A percentile compares a stretch with the other conserved stretches of the same genome.
Conservation (phyloP, 768 basidiomycete species). For the Leccinum aurantiacum region DNA sequence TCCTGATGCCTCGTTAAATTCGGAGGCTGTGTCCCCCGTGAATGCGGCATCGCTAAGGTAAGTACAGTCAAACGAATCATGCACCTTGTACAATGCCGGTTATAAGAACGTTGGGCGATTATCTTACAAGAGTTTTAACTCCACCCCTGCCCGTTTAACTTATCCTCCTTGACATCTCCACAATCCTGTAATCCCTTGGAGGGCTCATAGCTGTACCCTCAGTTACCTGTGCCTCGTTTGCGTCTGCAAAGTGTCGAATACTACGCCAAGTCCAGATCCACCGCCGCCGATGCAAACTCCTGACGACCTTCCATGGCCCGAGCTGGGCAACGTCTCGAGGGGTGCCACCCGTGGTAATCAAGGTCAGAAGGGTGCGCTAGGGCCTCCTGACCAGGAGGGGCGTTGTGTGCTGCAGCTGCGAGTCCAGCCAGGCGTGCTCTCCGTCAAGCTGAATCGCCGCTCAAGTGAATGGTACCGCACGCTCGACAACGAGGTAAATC, state of each 20-base stretch:
- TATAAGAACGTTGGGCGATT: slow-evolving; percentile 37
- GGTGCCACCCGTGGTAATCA: slow-evolving; percentile 84
- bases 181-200: slow-evolving; percentile 13
- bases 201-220: slow-evolving; percentile 16
- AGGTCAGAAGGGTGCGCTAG: slow-evolving; percentile 79
- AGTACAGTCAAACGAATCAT: slow-evolving; percentile 22
- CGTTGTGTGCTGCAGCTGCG: slow-evolving; percentile 76
- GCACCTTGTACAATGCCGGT: slow-evolving; percentile 33
- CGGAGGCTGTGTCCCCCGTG: slow-evolving; percentile 33
- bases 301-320: slow-evolving; percentile 86
- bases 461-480: slow-evolving; percentile 82
- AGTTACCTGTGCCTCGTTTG: slow-evolving; percentile 9
- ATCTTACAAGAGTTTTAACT: slow-evolving; percentile 39
- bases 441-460: slow-evolving; percentile 69
- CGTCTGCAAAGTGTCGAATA: slow-evolving; percentile 5
- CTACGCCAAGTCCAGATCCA: slow-evolving; percentile 6
- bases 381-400: slow-evolving; percentile 71
- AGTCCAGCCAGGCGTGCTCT: slow-evolving; percentile 80
- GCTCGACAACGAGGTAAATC: slow-evolving; percentile 76
- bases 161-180: slow-evolving; percentile 22
- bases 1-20: slow-evolving; percentile 30
- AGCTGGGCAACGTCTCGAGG: slow-evolving; percentile 80
- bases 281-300: slow-evolving; percentile 38
- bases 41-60: slow-evolving; percentile 39
- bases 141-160: slow-evolving; percentile 33